These are phyloP conservation scores for Kluyveromyces sp. DNA, from an alignment of 1,139 yeast species.

Conservation along the genomic window DNA sequence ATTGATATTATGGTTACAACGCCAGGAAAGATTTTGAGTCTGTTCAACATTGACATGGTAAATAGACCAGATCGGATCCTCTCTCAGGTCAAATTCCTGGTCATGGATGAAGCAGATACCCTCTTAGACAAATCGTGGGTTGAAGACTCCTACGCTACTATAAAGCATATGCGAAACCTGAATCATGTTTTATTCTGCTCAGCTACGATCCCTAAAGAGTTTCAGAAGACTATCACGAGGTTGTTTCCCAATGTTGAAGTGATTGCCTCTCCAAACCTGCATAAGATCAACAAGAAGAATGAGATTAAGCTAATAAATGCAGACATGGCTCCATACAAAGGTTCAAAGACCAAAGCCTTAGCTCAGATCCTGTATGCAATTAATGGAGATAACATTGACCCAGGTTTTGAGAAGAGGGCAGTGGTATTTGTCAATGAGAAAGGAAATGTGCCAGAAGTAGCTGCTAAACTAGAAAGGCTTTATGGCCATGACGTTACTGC, in stretches of 20 bases:
- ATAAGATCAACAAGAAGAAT: conserved; percentile 70
- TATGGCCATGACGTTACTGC: conserved; percentile 59
- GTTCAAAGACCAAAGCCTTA: conserved; percentile 74
- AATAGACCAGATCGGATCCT: conserved; percentile 45
- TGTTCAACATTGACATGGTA: conserved; percentile 40
- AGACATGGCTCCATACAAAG: conserved; percentile 65
- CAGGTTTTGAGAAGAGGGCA: conserved; percentile 70
- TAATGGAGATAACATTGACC: conserved; percentile 74
- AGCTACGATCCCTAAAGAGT: conserved; percentile 82
- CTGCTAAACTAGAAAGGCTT: conserved; percentile 42
- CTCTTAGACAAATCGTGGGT: conserved; percentile 79
- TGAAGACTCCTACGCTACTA: conserved; percentile 53
- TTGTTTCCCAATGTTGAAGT: conserved; percentile 63
- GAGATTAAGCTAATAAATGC: conserved; percentile 73
- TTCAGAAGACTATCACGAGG: conserved; percentile 53
- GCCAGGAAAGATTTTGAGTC: conserved; percentile 55
- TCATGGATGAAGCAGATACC: conserved; percentile 95
- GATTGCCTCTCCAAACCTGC: conserved; percentile 75
- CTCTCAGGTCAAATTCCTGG: conserved; percentile 49
- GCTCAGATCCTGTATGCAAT: conserved; percentile 88
- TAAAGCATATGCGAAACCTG: conserved; percentile 48
- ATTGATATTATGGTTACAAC: conserved; percentile 80
- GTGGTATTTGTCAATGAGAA: conserved; percentile 80
- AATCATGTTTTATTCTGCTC: conserved; percentile 70
- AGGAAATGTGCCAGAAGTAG: conserved; percentile 51